Conservation (phyloP, 768 basidiomycete species). For the Astraeus odoratus region DNA sequence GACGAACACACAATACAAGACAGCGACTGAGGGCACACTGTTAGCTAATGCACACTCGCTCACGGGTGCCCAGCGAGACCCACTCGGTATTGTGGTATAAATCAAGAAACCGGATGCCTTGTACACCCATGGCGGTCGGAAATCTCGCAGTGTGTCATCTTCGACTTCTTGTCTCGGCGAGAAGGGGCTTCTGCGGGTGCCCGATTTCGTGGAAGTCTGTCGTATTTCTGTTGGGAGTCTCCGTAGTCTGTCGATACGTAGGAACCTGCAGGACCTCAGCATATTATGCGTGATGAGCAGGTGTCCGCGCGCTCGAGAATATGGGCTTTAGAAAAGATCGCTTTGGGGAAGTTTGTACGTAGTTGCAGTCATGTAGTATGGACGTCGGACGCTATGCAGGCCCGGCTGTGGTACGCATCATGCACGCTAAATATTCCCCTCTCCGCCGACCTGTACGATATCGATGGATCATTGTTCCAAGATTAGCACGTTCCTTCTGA, state of each 20-base stretch:
- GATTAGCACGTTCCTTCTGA: too few species aligned
- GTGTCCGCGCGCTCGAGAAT: too few species aligned
- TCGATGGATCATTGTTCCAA: too few species aligned
- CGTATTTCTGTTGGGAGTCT: neutral
- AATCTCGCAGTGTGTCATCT: constrained; percentile 31
- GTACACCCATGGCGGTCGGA: constrained; percentile 59
- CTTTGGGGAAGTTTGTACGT: too few species aligned
- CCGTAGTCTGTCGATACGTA: neutral
- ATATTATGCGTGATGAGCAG: neutral
- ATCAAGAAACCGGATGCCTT: constrained; percentile 42
- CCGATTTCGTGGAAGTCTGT: neutral
- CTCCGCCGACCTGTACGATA: too few species aligned
- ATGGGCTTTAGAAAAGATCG: too few species aligned
- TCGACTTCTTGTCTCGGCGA: constrained; percentile 1
- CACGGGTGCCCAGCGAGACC: constrained; percentile 8
- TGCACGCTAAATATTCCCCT: too few species aligned
- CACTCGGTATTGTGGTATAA: constrained; percentile 52
- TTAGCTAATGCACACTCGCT: neutral
- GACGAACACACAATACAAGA: constrained; percentile 52
- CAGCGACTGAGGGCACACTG: constrained; percentile 33
- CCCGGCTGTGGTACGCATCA: too few species aligned
- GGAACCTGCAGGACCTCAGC: neutral
- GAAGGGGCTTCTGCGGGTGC: neutral
- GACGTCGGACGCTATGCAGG: too few species aligned
- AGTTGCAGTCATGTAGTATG: too few species aligned